These are phyloP conservation scores for Pyrenula aspistea DNA, from an alignment of 495 filamentous ascomycete species.

Conservation along the genomic window DNA sequence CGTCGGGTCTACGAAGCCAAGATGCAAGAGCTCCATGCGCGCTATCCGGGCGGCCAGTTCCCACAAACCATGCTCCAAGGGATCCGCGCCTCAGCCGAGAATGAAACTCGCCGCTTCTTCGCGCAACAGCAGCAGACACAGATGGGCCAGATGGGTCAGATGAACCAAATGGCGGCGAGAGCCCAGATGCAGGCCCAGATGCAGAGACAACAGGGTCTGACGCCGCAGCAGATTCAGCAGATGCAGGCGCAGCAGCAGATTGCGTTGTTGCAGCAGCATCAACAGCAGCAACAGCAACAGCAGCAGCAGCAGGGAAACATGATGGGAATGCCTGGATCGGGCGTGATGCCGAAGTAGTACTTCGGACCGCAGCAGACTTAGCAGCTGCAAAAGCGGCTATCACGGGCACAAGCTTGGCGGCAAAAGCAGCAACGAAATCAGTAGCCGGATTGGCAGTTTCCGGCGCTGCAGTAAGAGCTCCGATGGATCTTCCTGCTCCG, in stretches of 20 bases:
- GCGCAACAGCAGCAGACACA: slow-evolving; percentile 20
- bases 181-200: slow-evolving; percentile 8
- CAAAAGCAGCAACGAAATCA: too few relatives aligned
- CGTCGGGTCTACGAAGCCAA: not conserved
- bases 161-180: slow-evolving; percentile 17
- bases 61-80: not conserved
- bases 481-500: too few relatives aligned
- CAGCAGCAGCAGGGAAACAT: slow-evolving; percentile 2
- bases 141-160: slow-evolving; percentile 27
- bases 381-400: too few relatives aligned
- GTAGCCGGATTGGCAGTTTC: too few relatives aligned
- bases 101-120: not conserved
- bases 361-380: too few relatives aligned
- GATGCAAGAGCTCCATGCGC: not conserved
- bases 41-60: not conserved
- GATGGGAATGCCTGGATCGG: slow-evolving; percentile 1
- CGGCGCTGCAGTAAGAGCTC: too few relatives aligned
- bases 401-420: too few relatives aligned
- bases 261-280: slow-evolving; percentile 27
- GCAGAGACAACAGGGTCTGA: not conserved
- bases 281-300: slow-evolving; percentile 8
- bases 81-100: not conserved
- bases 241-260: slow-evolving; percentile 26
- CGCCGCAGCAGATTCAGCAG: slow-evolving; percentile 11
- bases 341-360: not conserved